Percentiles rank a stretch among this genome's conserved stretches.
Evolutionary conservation across 257 asterid species (phyloP).

Genomic region (Lithospermum erythrorhizon): DNA sequence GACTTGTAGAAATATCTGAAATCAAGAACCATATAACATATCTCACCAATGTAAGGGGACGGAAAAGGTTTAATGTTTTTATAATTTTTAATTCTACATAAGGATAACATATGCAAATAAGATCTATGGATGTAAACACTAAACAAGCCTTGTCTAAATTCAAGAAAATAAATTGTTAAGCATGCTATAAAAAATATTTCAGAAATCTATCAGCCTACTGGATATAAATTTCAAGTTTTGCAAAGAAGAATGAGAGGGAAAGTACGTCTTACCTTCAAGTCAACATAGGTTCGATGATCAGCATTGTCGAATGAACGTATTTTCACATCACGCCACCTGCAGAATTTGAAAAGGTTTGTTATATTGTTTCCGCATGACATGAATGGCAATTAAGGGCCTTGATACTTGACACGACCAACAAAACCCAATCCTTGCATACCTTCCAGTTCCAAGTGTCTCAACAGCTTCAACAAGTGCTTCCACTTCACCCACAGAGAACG

Average conservation of each 20-base stretch:
- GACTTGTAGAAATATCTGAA: no score
- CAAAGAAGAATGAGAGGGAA: background rate
- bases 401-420: background rate
- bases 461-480: slow-evolving; percentile 93
- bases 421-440: slow-evolving; percentile 27
- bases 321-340: background rate
- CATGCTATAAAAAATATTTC: no score
- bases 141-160: no score
- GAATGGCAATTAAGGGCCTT: background rate
- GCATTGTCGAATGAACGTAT: slow-evolving; percentile 6
- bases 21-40: no score
- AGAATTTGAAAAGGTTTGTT: background rate
- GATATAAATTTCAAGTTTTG: no score
- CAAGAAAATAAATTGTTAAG: no score
- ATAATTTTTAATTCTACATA: no score
- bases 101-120: no score
- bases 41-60: no score
- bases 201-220: no score
- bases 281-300: slow-evolving; percentile 10
- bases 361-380: background rate
- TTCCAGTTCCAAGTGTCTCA: slow-evolving; percentile 90
- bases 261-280: slow-evolving; percentile 7
- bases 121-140: no score
- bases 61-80: no score
- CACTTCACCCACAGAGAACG: slow-evolving; percentile 81